Percentiles rank a stretch among this genome's conserved stretches.
Evolutionary conservation across 2,329 filamentous ascomycete genomes (phyloP).

Genomic region (Coniochaeta hoffmannii): DNA sequence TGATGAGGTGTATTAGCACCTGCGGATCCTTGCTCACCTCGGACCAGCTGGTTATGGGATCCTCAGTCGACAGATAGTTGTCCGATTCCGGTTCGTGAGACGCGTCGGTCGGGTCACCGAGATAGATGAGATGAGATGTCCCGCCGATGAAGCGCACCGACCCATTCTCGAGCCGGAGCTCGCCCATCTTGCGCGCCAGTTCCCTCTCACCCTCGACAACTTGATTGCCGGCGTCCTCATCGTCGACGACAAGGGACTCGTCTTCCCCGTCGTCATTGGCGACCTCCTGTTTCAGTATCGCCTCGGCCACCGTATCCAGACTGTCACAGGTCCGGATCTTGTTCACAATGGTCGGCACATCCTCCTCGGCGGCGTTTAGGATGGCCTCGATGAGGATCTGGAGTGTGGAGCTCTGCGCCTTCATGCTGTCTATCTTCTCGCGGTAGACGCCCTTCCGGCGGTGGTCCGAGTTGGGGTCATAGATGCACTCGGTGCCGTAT

Average conservation of each 20-base stretch:
- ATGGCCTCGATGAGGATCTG: conserved; percentile 92
- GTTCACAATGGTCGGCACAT: conserved; percentile 72
- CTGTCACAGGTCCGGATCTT: conserved; percentile 82
- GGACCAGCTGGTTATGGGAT: conserved; percentile 82
- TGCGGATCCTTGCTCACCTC: conserved; percentile 72
- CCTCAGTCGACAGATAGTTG: conserved; percentile 45
- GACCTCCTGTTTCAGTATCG: conserved; percentile 38
- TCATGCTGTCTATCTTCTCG: conserved; percentile 82
- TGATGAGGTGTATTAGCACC: conserved; percentile 78
- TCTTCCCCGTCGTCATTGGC: conserved; percentile 28
- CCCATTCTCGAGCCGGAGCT: conserved; percentile 79
- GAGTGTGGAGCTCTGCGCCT: conserved; percentile 78
- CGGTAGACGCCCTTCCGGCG: conserved; percentile 95
- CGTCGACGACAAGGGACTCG: conserved; percentile 29
- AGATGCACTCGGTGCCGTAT: conserved; percentile 83
- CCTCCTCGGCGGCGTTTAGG: conserved; percentile 82
- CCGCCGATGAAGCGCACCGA: conserved; percentile 87
- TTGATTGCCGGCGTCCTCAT: conserved; percentile 28
- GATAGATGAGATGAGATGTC: conserved; percentile 85
- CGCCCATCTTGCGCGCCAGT: conserved; percentile 86
- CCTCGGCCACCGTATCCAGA: conserved; percentile 47
- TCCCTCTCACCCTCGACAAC: conserved; percentile 62
- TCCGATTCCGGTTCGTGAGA: conserved; percentile 34
- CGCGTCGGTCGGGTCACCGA: conserved; percentile 43
- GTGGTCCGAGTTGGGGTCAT: conserved; percentile 94